Base-by-base conservation (phyloP, 768 basidiomycete genomes). In the Agrocybe pediades region DNA sequence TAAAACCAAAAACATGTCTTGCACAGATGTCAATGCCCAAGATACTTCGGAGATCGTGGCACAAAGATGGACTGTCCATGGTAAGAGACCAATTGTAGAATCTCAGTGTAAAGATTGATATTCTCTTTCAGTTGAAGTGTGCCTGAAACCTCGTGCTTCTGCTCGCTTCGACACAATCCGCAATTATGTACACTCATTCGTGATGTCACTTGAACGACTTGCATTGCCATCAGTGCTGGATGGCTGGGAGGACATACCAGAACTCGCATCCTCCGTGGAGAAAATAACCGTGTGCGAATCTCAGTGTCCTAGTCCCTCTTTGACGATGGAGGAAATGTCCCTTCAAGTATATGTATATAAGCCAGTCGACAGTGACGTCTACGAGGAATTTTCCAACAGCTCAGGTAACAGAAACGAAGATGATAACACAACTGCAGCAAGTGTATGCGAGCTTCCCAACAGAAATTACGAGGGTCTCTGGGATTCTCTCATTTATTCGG, bases 301-400 rank as follows among this genome's bases (percentile, higher is more conserved):
- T 1, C 65, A 85, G 46, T 87, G 82, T 68, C 77, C 83, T n/a
- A 74, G 75, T 11, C 69, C 71, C 19, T 75, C 73, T 9, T 75
- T 85, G 30, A 75, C 80, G 2, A 67, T 87, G 48, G 78, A 81
- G 17, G 81, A 88, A 54, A 79, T 85, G 47, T 69, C 71, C 7
- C 78, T 95, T 30, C 84, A 91, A 58, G 85, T 97, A 50, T 92
- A 99, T 64, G 84, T 97, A 13, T 99, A 98, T 66, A 88, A 94
- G 54, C 86, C 90, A 9, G 80, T 80, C 0, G 84, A 88, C 51
- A 71, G 76, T 1, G 86, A 90, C 54, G 73, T 80, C 0, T 82
- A 85, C 41, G 86, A 89, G 63, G 92, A 96, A 56, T 90, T 92
- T 59, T 78, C 84, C 1, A 84, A 83, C 40, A 75, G 75, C 65